Conservation (phyloP, 2,329 filamentous ascomycete species). For the Clonostachys rosea region DNA sequence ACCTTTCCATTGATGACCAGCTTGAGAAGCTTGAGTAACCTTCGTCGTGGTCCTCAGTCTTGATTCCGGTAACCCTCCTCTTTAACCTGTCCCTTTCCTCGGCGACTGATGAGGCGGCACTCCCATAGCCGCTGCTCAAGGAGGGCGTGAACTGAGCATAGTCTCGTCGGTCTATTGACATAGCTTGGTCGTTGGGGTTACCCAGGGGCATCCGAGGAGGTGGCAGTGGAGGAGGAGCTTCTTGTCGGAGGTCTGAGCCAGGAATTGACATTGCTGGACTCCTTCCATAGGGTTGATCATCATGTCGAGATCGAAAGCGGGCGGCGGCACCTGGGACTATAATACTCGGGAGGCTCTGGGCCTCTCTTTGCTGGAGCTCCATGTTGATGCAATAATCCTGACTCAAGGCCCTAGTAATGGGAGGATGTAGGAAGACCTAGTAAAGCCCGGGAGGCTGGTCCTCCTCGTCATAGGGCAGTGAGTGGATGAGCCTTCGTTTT, state of each 20-base stretch:
- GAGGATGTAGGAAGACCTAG: too few species aligned
- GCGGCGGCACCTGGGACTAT: slow-evolving; percentile 20
- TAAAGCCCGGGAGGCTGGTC: too few species aligned
- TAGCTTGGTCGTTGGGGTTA: slow-evolving; percentile 7
- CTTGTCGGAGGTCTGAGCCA: slow-evolving; percentile 20
- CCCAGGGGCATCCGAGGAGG: slow-evolving; percentile 33
- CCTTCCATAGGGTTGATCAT: slow-evolving; percentile 22
- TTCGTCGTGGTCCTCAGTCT: slow-evolving; percentile 27
- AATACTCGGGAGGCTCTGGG: slow-evolving; percentile 23
- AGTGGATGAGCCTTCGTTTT: too few species aligned
- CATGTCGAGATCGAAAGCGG: slow-evolving; percentile 17
- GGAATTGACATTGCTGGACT: slow-evolving; percentile 37
- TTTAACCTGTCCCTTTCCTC: slow-evolving; percentile 26
- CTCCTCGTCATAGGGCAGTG: too few species aligned
- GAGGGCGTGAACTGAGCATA: slow-evolving; percentile 2
- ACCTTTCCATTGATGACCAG: slow-evolving; percentile 32
- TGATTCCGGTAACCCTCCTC: slow-evolving; percentile 16
- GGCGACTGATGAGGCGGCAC: slow-evolving; percentile 23
- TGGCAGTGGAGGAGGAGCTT: slow-evolving; percentile 38
- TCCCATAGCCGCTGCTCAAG: slow-evolving; percentile 30
- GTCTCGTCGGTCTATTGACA: slow-evolving; percentile 14
- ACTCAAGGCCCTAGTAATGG: too few species aligned
- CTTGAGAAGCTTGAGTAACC: slow-evolving; percentile 39
- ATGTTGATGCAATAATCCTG: too few species aligned
- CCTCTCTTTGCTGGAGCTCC: too few species aligned